Percentiles rank a stretch among this genome's conserved stretches.
Evolutionary conservation across 805 yeast genomes (phyloP).

Genomic region (Saturnispora kantuleensis): DNA sequence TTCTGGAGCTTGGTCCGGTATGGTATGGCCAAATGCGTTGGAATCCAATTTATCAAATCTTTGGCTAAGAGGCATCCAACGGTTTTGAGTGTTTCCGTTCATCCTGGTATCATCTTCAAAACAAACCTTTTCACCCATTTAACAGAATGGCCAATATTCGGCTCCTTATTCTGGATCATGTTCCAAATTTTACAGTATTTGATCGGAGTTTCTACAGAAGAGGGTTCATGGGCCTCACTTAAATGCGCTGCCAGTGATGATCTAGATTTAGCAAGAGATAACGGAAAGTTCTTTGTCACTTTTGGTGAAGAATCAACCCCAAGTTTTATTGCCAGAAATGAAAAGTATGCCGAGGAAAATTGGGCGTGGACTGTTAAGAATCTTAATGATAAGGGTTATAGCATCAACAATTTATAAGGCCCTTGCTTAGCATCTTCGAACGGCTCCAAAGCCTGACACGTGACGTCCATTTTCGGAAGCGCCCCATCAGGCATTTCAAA

Average conservation of each 20-base stretch:
- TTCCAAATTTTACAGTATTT: constrained; percentile 61
- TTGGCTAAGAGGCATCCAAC: constrained; percentile 59
- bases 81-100: constrained; percentile 54
- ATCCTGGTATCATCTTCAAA: constrained; percentile 83
- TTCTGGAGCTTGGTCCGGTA: constrained; percentile 71
- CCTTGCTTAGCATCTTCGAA: neutral
- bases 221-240: constrained; percentile 58
- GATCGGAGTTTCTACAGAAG: constrained; percentile 63
- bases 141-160: constrained; percentile 71
- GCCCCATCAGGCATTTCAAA: too few species aligned
- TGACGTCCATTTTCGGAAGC: neutral
- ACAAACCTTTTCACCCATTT: constrained; percentile 68
- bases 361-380: constrained; percentile 75
- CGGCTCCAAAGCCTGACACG: neutral
- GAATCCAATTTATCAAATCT: constrained; percentile 61
- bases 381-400: constrained; percentile 42
- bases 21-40: constrained; percentile 67
- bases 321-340: constrained; percentile 45
- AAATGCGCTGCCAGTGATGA: constrained; percentile 50
- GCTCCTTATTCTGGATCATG: constrained; percentile 59
- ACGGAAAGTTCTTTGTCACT: constrained; percentile 60
- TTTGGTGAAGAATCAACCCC: constrained; percentile 50
- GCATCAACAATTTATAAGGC: constrained; percentile 10
- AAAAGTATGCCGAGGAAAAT: constrained; percentile 53
- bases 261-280: constrained; percentile 41